Evolutionary conservation across 2,329 filamentous ascomycete genomes (phyloP), one percentile per base, ranked within the genome.

Genomic region (Periglandula ipomoeae): DNA sequence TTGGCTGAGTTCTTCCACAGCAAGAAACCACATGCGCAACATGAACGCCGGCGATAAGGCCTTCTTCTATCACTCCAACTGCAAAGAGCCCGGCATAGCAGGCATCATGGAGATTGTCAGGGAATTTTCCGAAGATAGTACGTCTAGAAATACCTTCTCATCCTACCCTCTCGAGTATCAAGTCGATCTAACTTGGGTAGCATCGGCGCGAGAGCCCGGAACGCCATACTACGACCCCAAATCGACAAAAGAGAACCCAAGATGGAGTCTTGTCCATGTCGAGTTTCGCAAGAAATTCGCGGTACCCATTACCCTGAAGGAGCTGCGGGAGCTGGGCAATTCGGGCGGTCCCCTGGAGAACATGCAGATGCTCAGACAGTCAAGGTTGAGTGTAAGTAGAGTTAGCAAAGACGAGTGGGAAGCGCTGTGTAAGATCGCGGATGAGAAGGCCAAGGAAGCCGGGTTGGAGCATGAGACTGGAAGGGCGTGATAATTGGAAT

Each of bases 31-130:
- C 63, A 83, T 98, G 69, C 81, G 87, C 26, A 79, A 82, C 8
- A 98, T 98, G 93, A 89, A 87, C 58, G 82, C 83, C 49, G 90
- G 90, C 45, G 93, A 98, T 61, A 74, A 90, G 27, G 90, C 89
- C 23, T 97, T 98, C 70, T 97, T 98, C 70, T 97, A 97, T 63
- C 91, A 96, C 67, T 95, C 87, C 42, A 95, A 93, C 59, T 93
- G 87, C 68, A 95, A 94, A 63, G 79, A 84, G 22, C 89, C 90
- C 0, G 91, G 87, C 2, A 89, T 97, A 43, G 89, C 84, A 1
- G 90, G 90, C 2, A 79, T 84, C 17, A 90, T 95, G 85, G 86
- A 93, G 59, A 86, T 98, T 53, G 89, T 94, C 15, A 76, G 80
- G 55, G 90, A 95, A 62, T 85, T 88, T 56, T 84, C 84, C 2